A percentile compares a stretch with the other conserved stretches of the same genome.
phyloP scores from a whole-genome alignment of 345 rosid species.

The Noccaea bulbosa region DNA sequence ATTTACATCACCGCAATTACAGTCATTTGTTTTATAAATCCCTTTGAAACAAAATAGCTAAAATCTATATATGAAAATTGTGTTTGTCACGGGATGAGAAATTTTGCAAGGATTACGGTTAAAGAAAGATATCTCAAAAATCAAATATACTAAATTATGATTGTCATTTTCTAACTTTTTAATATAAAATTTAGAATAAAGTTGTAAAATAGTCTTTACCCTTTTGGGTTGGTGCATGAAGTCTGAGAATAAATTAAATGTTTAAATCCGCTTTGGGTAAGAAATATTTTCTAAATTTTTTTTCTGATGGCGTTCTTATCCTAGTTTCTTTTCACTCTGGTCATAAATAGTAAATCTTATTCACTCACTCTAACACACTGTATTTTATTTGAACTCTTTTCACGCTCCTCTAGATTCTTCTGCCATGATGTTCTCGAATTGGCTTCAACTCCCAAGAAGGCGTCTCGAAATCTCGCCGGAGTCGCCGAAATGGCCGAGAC shows the following conservation, averaged over 20 bases:
- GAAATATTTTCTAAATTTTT: background rate
- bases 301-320: background rate
- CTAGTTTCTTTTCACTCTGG: background rate
- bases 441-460: conserved; percentile 44
- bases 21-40: no score
- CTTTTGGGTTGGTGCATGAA: background rate
- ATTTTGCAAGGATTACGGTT: no score
- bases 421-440: conserved; percentile 51
- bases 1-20: no score
- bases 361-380: background rate
- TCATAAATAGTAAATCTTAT: background rate
- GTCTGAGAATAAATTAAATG: background rate
- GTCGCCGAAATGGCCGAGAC: conserved; percentile 31
- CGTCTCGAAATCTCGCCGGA: conserved; percentile 7
- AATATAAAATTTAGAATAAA: no score
- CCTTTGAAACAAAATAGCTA: no score
- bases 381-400: background rate
- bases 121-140: no score
- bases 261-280: background rate
- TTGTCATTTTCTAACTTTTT: no score
- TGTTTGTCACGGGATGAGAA: no score
- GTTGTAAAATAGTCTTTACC: no score
- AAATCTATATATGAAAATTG: no score
- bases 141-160: no score
- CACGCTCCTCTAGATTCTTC: background rate